Percentiles rank a stretch among this genome's conserved stretches.
These are phyloP conservation scores for Kitagawia praeruptora DNA, from an alignment of 129 eudicot species.

Conservation along the genomic window DNA sequence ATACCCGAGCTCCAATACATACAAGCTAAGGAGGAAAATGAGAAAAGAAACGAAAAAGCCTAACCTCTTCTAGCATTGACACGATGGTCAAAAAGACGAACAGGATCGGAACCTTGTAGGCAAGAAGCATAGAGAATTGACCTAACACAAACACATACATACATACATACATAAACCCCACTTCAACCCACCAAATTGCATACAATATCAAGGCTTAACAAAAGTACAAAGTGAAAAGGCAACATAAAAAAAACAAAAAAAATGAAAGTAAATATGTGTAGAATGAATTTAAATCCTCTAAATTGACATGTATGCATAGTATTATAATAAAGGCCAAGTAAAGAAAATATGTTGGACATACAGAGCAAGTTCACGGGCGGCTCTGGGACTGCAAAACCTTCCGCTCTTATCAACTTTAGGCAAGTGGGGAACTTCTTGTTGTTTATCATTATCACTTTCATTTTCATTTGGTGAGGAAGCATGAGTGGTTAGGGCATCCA, in stretches of 20 bases:
- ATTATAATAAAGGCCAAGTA: background rate
- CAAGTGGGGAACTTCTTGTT: constrained; percentile 17
- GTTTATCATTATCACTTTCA: background rate
- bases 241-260: no score
- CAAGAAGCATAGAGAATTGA: constrained; percentile 80
- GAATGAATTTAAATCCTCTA: no score
- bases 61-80: constrained; percentile 67
- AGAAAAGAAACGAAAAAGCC: background rate
- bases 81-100: constrained; percentile 80
- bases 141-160: constrained; percentile 28
- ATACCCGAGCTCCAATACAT: background rate
- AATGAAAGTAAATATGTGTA: no score
- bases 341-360: constrained; percentile 1
- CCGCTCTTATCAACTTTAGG: constrained; percentile 86
- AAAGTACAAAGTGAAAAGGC: no score
- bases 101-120: constrained; percentile 86
- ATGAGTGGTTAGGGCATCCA: constrained; percentile 13
- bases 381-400: constrained; percentile 93
- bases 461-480: constrained; percentile 17
- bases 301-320: no score
- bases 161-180: background rate
- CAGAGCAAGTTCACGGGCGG: constrained; percentile 97
- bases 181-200: no score
- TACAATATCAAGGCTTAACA: no score
- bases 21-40: background rate